Evolutionary conservation across 2,329 filamentous ascomycete species (phyloP).

Genomic region (Xylaria sp.): DNA sequence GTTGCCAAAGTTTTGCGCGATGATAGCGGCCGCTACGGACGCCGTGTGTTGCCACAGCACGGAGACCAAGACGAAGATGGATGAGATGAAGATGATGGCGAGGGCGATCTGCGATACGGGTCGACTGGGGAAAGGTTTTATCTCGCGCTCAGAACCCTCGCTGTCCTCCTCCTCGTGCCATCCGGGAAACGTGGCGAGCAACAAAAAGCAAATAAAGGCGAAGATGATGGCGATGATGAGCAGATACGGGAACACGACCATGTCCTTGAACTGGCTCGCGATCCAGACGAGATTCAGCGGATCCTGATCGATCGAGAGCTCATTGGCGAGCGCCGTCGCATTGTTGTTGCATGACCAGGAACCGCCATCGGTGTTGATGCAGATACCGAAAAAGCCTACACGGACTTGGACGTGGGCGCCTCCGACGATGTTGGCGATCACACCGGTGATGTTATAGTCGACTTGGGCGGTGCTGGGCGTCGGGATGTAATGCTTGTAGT

Average conservation of each 20-base stretch:
- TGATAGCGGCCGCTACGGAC: slow-evolving; percentile 88
- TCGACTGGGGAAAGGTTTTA: slow-evolving; percentile 89
- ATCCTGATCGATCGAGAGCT: slow-evolving; percentile 86
- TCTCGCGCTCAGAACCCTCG: slow-evolving; percentile 76
- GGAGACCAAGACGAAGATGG: slow-evolving; percentile 67
- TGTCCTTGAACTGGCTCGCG: slow-evolving; percentile 94
- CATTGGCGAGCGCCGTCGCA: slow-evolving; percentile 83
- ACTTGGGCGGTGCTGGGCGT: slow-evolving; percentile 81
- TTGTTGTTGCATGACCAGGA: slow-evolving; percentile 96
- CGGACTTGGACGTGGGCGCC: slow-evolving; percentile 78
- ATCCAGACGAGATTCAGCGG: slow-evolving; percentile 97
- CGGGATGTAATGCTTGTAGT: slow-evolving; percentile 84
- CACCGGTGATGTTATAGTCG: slow-evolving; percentile 77
- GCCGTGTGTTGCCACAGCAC: slow-evolving; percentile 91
- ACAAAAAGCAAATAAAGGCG: slow-evolving; percentile 89
- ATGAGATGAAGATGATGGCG: slow-evolving; percentile 79
- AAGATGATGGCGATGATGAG: slow-evolving; percentile 98
- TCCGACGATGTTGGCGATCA: slow-evolving; percentile 86
- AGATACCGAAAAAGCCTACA: slow-evolving; percentile 97
- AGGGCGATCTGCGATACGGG: slow-evolving; percentile 89
- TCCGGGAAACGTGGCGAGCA: slow-evolving; percentile 92
- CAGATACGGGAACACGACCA: slow-evolving; percentile 95
- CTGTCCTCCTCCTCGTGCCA: slow-evolving; percentile 91
- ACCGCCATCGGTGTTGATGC: slow-evolving; percentile 84
- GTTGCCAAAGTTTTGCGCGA: slow-evolving; percentile 51